Evolutionary conservation across 179 eudicot species (phyloP).

Genomic region (Patellifolia procumbens): DNA sequence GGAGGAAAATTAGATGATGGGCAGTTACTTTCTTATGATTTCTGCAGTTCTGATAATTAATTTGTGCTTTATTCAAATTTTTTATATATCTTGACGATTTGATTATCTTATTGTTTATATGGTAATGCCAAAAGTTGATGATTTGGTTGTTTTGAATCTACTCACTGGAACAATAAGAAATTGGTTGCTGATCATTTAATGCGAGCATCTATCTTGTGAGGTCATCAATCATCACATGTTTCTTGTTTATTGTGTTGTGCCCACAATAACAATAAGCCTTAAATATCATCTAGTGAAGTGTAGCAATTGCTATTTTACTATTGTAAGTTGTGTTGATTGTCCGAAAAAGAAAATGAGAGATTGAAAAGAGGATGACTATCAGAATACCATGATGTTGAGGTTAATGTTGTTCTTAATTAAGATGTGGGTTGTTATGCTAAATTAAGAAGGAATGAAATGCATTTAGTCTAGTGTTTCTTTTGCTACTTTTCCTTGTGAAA

Average conservation of each 20-base stretch:
- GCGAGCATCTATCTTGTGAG: slow-evolving; percentile 19
- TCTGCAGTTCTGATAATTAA: not conserved
- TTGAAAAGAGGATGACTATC: not conserved
- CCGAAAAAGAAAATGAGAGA: not conserved
- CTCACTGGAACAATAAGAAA: not conserved
- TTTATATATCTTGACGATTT: not conserved
- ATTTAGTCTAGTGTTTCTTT: not conserved
- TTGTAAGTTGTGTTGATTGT: not conserved
- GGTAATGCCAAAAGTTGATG: not conserved
- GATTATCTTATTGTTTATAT: not conserved
- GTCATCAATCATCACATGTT: slow-evolving; percentile 4
- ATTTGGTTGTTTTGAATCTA: not conserved
- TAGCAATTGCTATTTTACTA: not conserved
- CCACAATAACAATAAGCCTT: not conserved
- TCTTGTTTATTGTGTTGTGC: slow-evolving; percentile 9
- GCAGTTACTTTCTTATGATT: not conserved
- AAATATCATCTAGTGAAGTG: not conserved
- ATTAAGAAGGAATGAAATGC: not conserved
- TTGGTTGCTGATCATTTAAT: not conserved
- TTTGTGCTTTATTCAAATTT: not conserved
- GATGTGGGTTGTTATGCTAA: not conserved
- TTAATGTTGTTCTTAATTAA: not conserved
- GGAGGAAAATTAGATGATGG: not conserved
- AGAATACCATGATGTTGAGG: not conserved
- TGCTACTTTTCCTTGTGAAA: not conserved